Evolutionary conservation across 305 asterid genomes (phyloP).

Genomic region (Fraxinus greggii): DNA sequence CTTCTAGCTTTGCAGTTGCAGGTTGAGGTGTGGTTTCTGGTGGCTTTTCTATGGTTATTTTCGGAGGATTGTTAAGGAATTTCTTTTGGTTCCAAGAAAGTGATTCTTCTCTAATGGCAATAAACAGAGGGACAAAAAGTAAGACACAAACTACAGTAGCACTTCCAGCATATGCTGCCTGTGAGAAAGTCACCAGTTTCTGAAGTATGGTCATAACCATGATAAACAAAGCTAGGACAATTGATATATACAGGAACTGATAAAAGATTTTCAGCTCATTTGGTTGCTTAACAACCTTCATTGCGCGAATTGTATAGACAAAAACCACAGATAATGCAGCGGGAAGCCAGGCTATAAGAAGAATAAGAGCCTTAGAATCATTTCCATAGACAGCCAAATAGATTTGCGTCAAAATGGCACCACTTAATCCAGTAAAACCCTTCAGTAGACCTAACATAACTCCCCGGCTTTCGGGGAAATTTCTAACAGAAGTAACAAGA

Average conservation of each 20-base stretch:
- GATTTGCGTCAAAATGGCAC: constrained; percentile 74
- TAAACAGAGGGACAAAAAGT: constrained; percentile 51
- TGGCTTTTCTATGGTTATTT: constrained; percentile 11
- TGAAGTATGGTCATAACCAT: constrained; percentile 62
- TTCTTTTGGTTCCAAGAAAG: constrained; percentile 27
- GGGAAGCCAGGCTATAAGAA: constrained; percentile 87
- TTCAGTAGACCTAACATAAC: constrained; percentile 59
- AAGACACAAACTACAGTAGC: constrained; percentile 48
- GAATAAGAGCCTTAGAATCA: constrained; percentile 65
- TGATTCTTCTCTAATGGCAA: constrained; percentile 50
- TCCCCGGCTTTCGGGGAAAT: constrained; percentile 76
- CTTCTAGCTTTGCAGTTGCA: neutral
- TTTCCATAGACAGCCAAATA: constrained; percentile 73
- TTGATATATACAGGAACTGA: constrained; percentile 47
- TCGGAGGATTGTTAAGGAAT: neutral
- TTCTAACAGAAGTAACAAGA: constrained; percentile 66
- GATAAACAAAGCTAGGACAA: constrained; percentile 51
- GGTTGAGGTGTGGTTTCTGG: neutral
- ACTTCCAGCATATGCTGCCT: constrained; percentile 50
- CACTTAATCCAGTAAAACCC: constrained; percentile 78
- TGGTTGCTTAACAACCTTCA: constrained; percentile 41
- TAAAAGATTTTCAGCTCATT: constrained; percentile 51
- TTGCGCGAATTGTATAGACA: constrained; percentile 60
- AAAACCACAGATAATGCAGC: constrained; percentile 72
- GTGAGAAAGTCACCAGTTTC: constrained; percentile 40